phyloP scores from a whole-genome alignment of 371 early-diverging fungal genomes.

The Haplosporangium sp. region DNA sequence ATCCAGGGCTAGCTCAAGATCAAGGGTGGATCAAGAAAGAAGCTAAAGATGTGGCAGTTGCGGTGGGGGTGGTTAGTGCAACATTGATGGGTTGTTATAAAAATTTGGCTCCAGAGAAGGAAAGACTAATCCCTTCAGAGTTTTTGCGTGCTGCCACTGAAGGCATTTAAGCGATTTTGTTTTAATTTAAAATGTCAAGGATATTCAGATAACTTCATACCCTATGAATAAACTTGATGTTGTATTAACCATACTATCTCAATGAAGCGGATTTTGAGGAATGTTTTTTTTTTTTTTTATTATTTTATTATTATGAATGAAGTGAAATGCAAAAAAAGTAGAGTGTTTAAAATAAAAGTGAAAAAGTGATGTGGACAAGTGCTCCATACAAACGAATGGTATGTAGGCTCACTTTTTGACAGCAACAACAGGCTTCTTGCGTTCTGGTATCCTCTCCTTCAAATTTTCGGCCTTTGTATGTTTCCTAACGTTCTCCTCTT shows the following conservation, averaged over 20 bases:
- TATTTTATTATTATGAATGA: too few species aligned
- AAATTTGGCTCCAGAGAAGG: constrained; percentile 58
- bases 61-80: constrained; percentile 64
- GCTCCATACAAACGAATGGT: too few species aligned
- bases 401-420: constrained; percentile 69
- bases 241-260: background rate
- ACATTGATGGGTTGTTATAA: constrained; percentile 65
- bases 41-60: constrained; percentile 62
- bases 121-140: constrained; percentile 53
- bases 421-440: constrained; percentile 85
- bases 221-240: background rate
- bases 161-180: constrained; percentile 12
- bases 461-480: constrained; percentile 43
- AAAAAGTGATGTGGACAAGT: too few species aligned
- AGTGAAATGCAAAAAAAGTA: too few species aligned
- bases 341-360: too few species aligned
- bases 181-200: background rate
- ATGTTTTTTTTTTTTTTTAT: too few species aligned
- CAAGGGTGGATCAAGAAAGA: constrained; percentile 51
- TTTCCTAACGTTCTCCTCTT: constrained; percentile 79
- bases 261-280: too few species aligned
- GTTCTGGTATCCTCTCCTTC: constrained; percentile 70
- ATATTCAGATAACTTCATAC: background rate
- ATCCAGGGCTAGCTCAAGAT: constrained; percentile 35
- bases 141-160: constrained; percentile 44